Conservation (phyloP, 495 filamentous ascomycete species). For the Penicillium verhagenii region DNA sequence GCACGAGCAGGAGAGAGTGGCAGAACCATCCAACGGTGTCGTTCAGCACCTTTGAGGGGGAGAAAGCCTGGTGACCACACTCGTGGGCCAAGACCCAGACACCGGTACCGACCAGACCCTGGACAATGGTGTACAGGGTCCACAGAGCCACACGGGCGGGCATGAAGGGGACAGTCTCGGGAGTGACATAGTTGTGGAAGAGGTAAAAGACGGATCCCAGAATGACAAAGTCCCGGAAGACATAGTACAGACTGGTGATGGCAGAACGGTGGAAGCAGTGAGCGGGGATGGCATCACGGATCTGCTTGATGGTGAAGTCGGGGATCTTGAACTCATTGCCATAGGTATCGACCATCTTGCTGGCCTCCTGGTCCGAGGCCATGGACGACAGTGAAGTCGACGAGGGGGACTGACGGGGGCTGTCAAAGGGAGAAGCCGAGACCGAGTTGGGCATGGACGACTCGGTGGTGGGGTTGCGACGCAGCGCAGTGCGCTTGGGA, state of each 20-base stretch:
- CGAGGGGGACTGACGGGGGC: constrained; percentile 75
- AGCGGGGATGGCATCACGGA: constrained; percentile 59
- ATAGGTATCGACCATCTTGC: constrained; percentile 64
- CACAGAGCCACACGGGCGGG: constrained; percentile 50
- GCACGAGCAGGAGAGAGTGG: constrained; percentile 78
- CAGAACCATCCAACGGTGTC: constrained; percentile 83
- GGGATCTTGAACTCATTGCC: constrained; percentile 71
- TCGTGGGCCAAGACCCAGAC: constrained; percentile 74
- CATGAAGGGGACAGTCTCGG: constrained; percentile 56
- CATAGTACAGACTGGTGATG: constrained; percentile 58
- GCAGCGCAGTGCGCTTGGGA: constrained; percentile 53
- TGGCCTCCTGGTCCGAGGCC: constrained; percentile 53
- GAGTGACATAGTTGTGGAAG: constrained; percentile 66
- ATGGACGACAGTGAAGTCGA: constrained; percentile 90
- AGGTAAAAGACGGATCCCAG: constrained; percentile 59
- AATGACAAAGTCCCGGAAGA: constrained; percentile 57
- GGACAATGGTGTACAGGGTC: constrained; percentile 62
- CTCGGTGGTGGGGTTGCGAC: constrained; percentile 48
- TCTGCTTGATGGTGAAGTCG: constrained; percentile 70
- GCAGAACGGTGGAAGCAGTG: constrained; percentile 68
- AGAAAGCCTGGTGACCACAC: constrained; percentile 79
- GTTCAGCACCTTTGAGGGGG: constrained; percentile 73
- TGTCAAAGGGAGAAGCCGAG: constrained; percentile 63
- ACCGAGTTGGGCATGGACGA: constrained; percentile 64
- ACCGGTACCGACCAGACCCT: constrained; percentile 65